phyloP scores from a whole-genome alignment of 176 grass and related monocot species.

The Phyllostachys edulis region DNA sequence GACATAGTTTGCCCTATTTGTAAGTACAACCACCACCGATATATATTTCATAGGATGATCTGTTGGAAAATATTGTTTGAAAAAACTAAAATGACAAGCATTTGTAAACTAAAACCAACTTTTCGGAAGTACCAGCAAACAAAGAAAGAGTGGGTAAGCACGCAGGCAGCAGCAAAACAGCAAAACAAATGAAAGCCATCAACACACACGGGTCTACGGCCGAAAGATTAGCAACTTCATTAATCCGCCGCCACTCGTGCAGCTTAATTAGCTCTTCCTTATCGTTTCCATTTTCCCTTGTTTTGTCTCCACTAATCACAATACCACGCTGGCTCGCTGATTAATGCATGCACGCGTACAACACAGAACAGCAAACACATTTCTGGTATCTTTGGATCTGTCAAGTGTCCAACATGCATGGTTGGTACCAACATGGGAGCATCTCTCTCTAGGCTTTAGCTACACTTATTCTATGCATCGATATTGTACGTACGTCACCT shows the following conservation, averaged over 20 bases:
- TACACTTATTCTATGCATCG: not conserved
- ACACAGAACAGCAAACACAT: not conserved
- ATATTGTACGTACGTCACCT: too few species aligned
- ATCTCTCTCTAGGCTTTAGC: not conserved
- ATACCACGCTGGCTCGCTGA: not conserved
- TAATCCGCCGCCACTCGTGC: not conserved
- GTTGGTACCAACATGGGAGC: not conserved
- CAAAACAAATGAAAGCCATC: not conserved
- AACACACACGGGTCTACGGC: not conserved
- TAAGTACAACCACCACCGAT: too few species aligned
- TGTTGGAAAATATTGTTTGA: too few species aligned
- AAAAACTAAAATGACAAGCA: not conserved
- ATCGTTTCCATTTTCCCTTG: not conserved
- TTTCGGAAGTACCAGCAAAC: not conserved
- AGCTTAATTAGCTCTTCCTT: not conserved
- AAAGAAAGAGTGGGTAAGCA: not conserved
- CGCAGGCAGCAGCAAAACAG: not conserved
- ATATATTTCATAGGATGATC: too few species aligned
- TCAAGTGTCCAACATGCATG: not conserved
- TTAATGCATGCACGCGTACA: not conserved
- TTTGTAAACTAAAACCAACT: not conserved
- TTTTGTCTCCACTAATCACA: not conserved
- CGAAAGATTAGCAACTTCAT: constrained; percentile 33
- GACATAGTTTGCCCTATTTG: too few species aligned
- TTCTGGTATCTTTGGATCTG: not conserved